Evolutionary conservation across 1,284 basidiomycete genomes (phyloP).

Genomic region (Ceratobasidium sp.): DNA sequence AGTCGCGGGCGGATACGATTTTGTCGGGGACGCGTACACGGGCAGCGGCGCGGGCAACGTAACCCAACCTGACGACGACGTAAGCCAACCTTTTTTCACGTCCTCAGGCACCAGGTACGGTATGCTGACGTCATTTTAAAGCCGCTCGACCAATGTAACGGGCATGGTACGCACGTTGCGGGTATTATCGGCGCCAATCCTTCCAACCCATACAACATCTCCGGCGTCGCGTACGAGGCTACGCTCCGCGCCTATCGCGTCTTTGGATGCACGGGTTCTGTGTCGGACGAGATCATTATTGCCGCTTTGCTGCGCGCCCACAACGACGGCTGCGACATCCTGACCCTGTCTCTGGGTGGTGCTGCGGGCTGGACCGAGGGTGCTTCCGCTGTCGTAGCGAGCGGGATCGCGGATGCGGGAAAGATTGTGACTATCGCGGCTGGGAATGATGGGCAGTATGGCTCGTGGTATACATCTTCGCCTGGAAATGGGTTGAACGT

Average conservation of each 20-base stretch:
- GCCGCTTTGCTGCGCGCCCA: slow-evolving; percentile 51
- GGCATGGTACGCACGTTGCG: slow-evolving; percentile 59
- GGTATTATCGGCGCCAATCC: slow-evolving; percentile 60
- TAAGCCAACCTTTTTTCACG: not conserved
- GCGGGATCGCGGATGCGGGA: slow-evolving; percentile 56
- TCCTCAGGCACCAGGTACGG: too few species aligned
- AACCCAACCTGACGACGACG: slow-evolving; percentile 25
- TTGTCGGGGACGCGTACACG: slow-evolving; percentile 57
- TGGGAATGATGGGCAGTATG: slow-evolving; percentile 48
- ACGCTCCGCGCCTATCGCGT: slow-evolving; percentile 47
- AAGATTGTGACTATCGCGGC: slow-evolving; percentile 53
- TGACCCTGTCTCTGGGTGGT: slow-evolving; percentile 62
- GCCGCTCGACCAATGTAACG: slow-evolving; percentile 58
- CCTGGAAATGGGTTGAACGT: slow-evolving; percentile 36
- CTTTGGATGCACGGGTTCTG: slow-evolving; percentile 46
- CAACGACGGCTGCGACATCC: slow-evolving; percentile 59
- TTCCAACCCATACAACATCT: slow-evolving; percentile 55
- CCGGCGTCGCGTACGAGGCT: slow-evolving; percentile 48
- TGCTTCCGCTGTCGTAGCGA: slow-evolving; percentile 56
- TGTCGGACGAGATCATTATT: slow-evolving; percentile 42
- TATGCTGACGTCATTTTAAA: too few species aligned
- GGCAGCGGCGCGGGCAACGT: not conserved
- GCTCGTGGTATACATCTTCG: slow-evolving; percentile 47
- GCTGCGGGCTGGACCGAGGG: slow-evolving; percentile 57
- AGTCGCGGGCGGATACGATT: slow-evolving; percentile 59